A percentile compares a stretch with the other conserved stretches of the same genome.
These are phyloP conservation scores for Fusarium equiseti DNA, from an alignment of 2,329 filamentous ascomycete genomes.

Conservation along the genomic window DNA sequence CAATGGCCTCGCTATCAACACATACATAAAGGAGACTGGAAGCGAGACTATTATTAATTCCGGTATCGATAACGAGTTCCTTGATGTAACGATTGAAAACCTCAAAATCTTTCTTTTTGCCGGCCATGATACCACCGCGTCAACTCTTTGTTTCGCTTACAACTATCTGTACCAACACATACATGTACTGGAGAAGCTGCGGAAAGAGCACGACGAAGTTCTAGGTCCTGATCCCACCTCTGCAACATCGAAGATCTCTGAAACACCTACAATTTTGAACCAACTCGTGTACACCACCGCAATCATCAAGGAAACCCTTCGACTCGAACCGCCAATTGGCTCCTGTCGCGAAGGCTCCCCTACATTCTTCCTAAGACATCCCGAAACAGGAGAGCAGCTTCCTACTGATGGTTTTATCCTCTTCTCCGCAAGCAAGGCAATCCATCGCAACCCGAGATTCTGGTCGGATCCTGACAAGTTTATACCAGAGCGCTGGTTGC, in stretches of 20 bases:
- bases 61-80: neutral
- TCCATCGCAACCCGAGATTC: conserved; percentile 1
- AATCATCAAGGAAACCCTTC: conserved; percentile 9
- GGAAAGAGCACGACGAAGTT: neutral
- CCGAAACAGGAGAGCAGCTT: neutral
- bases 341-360: neutral
- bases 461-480: conserved; percentile 2
- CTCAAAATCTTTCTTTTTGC: conserved; percentile 19
- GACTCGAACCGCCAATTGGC: conserved; percentile 3
- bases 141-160: conserved; percentile 5
- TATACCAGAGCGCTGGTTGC: conserved; percentile 1
- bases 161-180: neutral
- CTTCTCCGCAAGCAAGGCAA: conserved; percentile 3
- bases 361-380: neutral
- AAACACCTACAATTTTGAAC: neutral
- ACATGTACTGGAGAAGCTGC: neutral
- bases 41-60: fast-evolving
- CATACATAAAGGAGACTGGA: neutral
- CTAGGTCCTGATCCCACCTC: neutral
- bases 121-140: conserved; percentile 14
- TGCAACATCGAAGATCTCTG: neutral
- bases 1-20: conserved; percentile 1
- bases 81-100: neutral
- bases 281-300: conserved; percentile 8
- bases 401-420: conserved; percentile 13